Evolutionary conservation across 441 rosid species (phyloP).

Genomic region (Erysimum cheiri): DNA sequence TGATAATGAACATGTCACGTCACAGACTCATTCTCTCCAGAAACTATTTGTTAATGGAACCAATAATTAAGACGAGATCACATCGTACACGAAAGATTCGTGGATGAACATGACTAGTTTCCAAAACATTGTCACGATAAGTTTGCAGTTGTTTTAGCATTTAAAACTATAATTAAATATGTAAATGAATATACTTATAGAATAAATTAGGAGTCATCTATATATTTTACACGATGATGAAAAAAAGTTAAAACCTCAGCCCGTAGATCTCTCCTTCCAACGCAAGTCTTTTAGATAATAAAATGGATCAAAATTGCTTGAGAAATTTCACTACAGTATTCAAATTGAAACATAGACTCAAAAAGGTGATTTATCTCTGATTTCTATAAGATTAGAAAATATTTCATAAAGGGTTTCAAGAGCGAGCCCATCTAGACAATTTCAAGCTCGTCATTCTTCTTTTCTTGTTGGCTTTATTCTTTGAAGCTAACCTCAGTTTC

Average conservation of each 20-base stretch:
- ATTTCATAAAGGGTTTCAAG: slow-evolving; percentile 7
- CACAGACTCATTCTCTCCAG: slow-evolving; percentile 9
- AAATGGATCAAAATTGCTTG: background rate
- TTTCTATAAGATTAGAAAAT: slow-evolving; percentile 21
- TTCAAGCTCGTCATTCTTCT: slow-evolving; percentile 78
- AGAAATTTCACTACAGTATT: slow-evolving; percentile 4
- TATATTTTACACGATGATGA: too few species aligned
- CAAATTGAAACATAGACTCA: slow-evolving; percentile 11
- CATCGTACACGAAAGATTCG: slow-evolving; percentile 30
- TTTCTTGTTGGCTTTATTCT: slow-evolving; percentile 80
- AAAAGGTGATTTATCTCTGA: background rate
- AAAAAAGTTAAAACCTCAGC: background rate
- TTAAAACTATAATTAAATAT: background rate
- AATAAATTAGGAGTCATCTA: too few species aligned
- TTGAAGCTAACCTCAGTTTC: slow-evolving; percentile 76
- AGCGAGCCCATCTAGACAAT: slow-evolving; percentile 64
- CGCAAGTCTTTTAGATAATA: slow-evolving; percentile 1
- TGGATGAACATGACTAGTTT: background rate
- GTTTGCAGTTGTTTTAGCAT: slow-evolving; percentile 28
- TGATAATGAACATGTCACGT: slow-evolving; percentile 34
- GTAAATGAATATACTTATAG: background rate
- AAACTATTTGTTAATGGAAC: background rate
- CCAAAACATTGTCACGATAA: slow-evolving; percentile 9
- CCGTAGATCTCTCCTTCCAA: background rate
- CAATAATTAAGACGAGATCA: slow-evolving; percentile 24